Evolutionary conservation across 768 basidiomycete species (phyloP).

Genomic region (Collybiopsis confluens): DNA sequence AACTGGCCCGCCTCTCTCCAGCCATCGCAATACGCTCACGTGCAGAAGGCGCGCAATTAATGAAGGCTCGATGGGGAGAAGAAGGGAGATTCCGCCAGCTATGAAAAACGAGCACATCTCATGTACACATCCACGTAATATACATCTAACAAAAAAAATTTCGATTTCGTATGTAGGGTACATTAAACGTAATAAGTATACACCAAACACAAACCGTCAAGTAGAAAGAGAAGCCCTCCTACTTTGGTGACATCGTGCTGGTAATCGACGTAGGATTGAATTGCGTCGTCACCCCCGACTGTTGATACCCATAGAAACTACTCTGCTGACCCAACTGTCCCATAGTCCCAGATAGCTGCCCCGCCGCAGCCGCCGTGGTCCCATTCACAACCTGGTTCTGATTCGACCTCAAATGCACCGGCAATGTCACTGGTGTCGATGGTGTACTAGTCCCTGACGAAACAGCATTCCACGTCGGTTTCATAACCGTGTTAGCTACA

Average conservation of each 20-base stretch:
- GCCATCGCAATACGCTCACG: conserved; percentile 52
- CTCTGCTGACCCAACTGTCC: conserved; percentile 2
- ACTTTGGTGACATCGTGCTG: not conserved
- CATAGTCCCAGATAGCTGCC: not conserved
- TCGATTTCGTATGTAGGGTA: not conserved
- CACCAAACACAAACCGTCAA: not conserved
- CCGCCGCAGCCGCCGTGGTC: too few relatives aligned
- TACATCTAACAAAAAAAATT: not conserved
- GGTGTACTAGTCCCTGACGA: not conserved
- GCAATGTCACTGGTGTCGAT: not conserved
- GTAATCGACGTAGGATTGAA: not conserved
- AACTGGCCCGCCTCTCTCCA: conserved; percentile 52
- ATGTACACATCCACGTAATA: not conserved
- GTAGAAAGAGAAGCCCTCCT: not conserved
- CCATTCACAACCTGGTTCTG: too few relatives aligned
- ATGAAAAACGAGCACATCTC: too few relatives aligned
- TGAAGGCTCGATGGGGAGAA: conserved; percentile 71
- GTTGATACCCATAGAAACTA: not conserved
- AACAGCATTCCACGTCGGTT: conserved; percentile 5
- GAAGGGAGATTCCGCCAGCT: conserved; percentile 2
- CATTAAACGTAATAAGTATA: not conserved
- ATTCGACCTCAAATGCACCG: not conserved
- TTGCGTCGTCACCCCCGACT: not conserved
- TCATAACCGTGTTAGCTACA: conserved; percentile 51
- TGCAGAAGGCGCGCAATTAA: conserved; percentile 63